phyloP scores from a whole-genome alignment of 2,329 filamentous ascomycete genomes.

The Clarireedia sp. region DNA sequence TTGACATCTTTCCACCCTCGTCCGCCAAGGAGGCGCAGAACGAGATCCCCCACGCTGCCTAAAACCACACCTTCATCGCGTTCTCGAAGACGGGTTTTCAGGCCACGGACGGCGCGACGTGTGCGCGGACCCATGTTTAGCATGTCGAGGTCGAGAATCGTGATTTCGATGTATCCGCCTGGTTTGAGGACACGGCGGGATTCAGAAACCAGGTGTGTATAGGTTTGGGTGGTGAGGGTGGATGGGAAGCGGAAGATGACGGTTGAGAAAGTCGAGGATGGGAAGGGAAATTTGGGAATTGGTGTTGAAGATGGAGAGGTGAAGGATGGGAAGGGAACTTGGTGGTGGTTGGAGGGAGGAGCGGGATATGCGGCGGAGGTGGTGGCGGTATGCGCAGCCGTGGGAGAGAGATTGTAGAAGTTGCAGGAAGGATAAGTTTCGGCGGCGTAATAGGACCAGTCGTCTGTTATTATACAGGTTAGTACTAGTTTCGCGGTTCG shows the following conservation, averaged over 20 bases:
- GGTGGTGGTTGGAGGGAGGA: conserved; percentile 63
- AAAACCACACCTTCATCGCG: conserved; percentile 53
- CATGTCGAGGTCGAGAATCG: conserved; percentile 70
- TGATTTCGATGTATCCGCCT: conserved; percentile 71
- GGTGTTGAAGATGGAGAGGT: conserved; percentile 29
- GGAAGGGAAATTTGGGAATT: conserved; percentile 63
- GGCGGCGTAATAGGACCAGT: conserved; percentile 82
- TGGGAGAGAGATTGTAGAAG: conserved; percentile 67
- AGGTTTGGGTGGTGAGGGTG: conserved; percentile 59
- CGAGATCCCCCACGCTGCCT: conserved; percentile 48
- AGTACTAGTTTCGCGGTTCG: not conserved
- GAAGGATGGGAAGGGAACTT: conserved; percentile 51
- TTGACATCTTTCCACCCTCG: conserved; percentile 67
- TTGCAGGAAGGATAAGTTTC: conserved; percentile 68
- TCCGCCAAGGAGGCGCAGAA: conserved; percentile 59
- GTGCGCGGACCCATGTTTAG: conserved; percentile 73
- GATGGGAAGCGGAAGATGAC: conserved; percentile 72
- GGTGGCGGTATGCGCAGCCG: conserved; percentile 39
- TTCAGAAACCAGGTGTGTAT: conserved; percentile 65
- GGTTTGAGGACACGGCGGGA: conserved; percentile 70
- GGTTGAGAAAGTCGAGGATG: conserved; percentile 64
- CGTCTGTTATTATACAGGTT: conserved; percentile 37
- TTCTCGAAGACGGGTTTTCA: conserved; percentile 64
- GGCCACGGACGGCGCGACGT: conserved; percentile 56
- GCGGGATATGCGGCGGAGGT: conserved; percentile 41